Evolutionary conservation across 345 rosid genomes (phyloP).

Genomic region (Eutrema japonicum): DNA sequence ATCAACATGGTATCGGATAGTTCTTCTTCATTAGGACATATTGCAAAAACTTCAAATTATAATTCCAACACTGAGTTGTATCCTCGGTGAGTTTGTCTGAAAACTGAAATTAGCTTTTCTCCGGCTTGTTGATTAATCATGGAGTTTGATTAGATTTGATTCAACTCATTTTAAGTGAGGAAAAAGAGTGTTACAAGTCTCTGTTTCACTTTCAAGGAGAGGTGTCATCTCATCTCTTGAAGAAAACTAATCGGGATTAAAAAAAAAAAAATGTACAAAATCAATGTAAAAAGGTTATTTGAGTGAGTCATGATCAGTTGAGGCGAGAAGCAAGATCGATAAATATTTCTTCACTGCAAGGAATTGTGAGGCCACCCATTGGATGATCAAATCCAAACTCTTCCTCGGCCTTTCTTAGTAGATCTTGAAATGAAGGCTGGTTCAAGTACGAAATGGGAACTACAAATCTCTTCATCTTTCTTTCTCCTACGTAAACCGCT

Average conservation of each 20-base stretch:
- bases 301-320: conserved; percentile 30
- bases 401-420: conserved; percentile 48
- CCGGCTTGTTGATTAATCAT: conserved; percentile 23
- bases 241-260: conserved; percentile 14
- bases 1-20: conserved; percentile 18
- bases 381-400: conserved; percentile 51
- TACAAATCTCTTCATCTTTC: conserved; percentile 45
- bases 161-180: conserved; percentile 41
- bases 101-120: not conserved
- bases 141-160: conserved; percentile 27
- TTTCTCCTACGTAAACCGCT: conserved; percentile 52
- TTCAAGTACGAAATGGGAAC: conserved; percentile 49
- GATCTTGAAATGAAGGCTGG: conserved; percentile 49
- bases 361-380: conserved; percentile 53
- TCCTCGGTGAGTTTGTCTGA: conserved; percentile 34
- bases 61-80: conserved; percentile 38
- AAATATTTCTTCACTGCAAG: conserved; percentile 50
- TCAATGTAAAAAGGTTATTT: conserved; percentile 10
- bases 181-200: conserved; percentile 44
- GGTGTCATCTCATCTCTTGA: conserved; percentile 43
- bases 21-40: conserved; percentile 38
- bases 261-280: conserved; percentile 34
- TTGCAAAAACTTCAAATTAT: conserved; percentile 36
- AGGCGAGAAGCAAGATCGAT: conserved; percentile 45
- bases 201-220: conserved; percentile 45